Base-by-base conservation (phyloP, 176 grass and related monocot genomes). In the Microstegium vimineum region DNA sequence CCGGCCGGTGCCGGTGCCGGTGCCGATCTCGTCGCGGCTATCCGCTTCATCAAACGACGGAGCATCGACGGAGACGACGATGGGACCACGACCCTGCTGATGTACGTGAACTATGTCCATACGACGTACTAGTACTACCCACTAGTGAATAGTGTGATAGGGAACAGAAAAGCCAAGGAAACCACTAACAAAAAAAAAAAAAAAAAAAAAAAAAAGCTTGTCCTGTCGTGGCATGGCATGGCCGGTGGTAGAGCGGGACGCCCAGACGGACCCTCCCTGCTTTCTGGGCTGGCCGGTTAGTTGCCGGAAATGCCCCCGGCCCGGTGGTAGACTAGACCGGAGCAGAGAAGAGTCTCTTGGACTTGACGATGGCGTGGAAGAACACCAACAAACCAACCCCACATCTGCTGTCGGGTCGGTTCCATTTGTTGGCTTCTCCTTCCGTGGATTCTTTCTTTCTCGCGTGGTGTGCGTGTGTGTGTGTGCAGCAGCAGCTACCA, bases 361-460 rank as follows among this genome's bases (percentile, higher is more conserved):
- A 72, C 62, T 49, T 69, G 64, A 17, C 59, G 56, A 87, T 80
- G 77, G 83, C 86, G 26, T 71, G 18, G 76, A 52, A 36, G 22
- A 76, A 81, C 20, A 70, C 26, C 52, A 62, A 5, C 43, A 26
- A 51, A 42, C n/a, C 74, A 32, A 32, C 30, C 76, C 75, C 57
- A 56, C 28, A 22, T 14, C 61, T 54, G 32, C 71, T 71, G 82
- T 36, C 20, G 69, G 75, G 74, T 45, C 80, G 77, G 82, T 80
- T 91, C 81, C 76, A 78, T 78, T 74, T 89, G 80, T 82, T 85
- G 17, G 74, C 82, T 84, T 89, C 85, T 81, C 72, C 87, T 71
- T 66, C 27, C 85, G 71, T 28, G 81, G 61, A 76, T 87, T 82
- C 75, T 70, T 52, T 47, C 76, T 47, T 26, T 9, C 38, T 5